These are phyloP conservation scores for Talaromyces ruber DNA, from an alignment of 495 filamentous ascomycete species.

Conservation along the genomic window DNA sequence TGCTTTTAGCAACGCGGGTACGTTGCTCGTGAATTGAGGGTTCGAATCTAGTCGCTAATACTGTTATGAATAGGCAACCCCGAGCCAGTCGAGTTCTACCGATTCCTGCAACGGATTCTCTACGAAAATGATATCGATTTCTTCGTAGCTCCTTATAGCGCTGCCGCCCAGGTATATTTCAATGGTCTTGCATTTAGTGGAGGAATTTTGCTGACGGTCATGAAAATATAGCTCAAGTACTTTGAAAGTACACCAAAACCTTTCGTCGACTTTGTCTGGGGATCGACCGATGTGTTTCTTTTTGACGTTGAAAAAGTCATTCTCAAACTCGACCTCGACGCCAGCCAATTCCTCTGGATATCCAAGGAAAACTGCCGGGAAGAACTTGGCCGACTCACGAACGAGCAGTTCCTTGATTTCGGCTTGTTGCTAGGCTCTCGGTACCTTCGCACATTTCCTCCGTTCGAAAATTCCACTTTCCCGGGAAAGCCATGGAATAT, in stretches of 20 bases:
- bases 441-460: constrained; percentile 69
- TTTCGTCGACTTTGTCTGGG: constrained; percentile 70
- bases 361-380: constrained; percentile 61
- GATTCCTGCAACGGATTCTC: constrained; percentile 66
- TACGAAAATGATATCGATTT: constrained; percentile 62
- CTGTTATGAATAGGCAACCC: constrained; percentile 36
- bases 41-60: background rate
- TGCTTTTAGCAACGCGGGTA: constrained; percentile 78
- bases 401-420: constrained; percentile 72
- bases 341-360: constrained; percentile 58
- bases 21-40: background rate
- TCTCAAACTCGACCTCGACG: constrained; percentile 64
- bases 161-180: constrained; percentile 67
- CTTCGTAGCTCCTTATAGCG: constrained; percentile 82
- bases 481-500: constrained; percentile 41
- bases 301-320: constrained; percentile 83
- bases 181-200: background rate
- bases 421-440: constrained; percentile 76
- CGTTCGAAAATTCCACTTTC: constrained; percentile 50
- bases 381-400: constrained; percentile 56
- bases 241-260: constrained; percentile 60
- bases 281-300: constrained; percentile 77
- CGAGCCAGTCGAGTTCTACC: constrained; percentile 53
- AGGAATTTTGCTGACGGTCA: background rate
- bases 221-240: constrained; percentile 60